Evolutionary conservation across 1,139 yeast genomes (phyloP), one percentile per base, ranked within the genome.

Genomic region (Pichia terricola): DNA sequence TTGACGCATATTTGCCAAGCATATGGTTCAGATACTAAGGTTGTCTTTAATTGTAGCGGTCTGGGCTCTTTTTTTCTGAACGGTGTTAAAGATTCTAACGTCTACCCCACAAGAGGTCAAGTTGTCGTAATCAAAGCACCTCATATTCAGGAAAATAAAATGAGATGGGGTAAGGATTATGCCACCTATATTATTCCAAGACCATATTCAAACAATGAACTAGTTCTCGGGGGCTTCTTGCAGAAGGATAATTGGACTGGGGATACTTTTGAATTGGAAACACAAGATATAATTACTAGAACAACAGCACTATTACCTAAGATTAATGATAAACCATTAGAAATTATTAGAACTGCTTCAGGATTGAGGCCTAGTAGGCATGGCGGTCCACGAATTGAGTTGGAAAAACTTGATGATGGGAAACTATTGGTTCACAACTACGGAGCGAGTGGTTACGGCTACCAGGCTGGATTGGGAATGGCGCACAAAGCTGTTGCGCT

Each of bases 381-480:
- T 40, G 87, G 85, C 11, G 89, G 89, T 4, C 75, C 69, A 2
- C 68, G 88, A 46, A 72, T 82, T 39, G 87, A 79, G 56, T 59
- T 61, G 37, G 79, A 77, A 51, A 48, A 45, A 2, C 53, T 68
- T 11, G 69, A 67, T 22, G 67, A 62, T 6, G 33, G 33, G 1
- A 65, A 67, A 40, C 46, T 65, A 1, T 52, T 77, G 26, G 64
- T 81, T 16, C 88, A 81, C 56, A 79, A 81, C 59, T 81, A 81
- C 56, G 94, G 94, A 31, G 86, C 88, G 7, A 71, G 79, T 37
- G 94, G 94, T 0, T 76, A 81, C 45, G 94, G 94, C 2, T 82
- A 76, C 62, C 89, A 81, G 61, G 73, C 83, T 4, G 87, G 87
- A 0, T 67, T 72, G 28, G 87, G 84, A 1, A 79, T 81, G 81